Evolutionary conservation across 805 yeast species (phyloP).

Genomic region (Yarrowia phangngaensis): DNA sequence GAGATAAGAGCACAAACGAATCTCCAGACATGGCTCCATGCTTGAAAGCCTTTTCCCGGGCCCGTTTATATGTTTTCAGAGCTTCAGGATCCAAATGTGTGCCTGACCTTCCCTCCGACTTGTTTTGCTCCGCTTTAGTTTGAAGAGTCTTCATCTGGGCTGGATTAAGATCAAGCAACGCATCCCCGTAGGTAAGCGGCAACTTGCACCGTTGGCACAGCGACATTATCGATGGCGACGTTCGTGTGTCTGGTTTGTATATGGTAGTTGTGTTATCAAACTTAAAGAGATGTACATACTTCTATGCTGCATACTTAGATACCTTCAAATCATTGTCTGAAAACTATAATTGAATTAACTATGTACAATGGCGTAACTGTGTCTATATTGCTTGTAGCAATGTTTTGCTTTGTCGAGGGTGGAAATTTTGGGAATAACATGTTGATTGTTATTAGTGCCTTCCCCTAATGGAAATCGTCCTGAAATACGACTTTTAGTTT

Average conservation of each 20-base stretch:
- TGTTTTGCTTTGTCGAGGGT: too few species aligned
- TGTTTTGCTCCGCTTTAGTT: constrained; percentile 16
- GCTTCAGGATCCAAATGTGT: not conserved
- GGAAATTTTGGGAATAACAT: too few species aligned
- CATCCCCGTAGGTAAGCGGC: constrained; percentile 22
- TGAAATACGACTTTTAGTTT: too few species aligned
- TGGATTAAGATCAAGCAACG: constrained; percentile 12
- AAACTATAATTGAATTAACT: too few species aligned
- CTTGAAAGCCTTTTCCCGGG: constrained; percentile 1
- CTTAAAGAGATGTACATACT: not conserved
- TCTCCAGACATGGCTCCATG: constrained; percentile 5
- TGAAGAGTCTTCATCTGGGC: constrained; percentile 21
- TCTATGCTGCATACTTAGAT: too few species aligned
- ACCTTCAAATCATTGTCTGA: too few species aligned
- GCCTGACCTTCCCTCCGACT: constrained; percentile 3
- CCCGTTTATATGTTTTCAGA: constrained; percentile 1
- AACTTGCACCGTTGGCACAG: constrained; percentile 24
- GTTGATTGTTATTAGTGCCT: too few species aligned
- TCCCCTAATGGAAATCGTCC: too few species aligned
- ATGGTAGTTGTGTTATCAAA: constrained; percentile 8
- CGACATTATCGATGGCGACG: constrained; percentile 8
- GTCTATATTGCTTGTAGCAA: too few species aligned
- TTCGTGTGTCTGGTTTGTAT: not conserved
- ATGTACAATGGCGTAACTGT: too few species aligned
- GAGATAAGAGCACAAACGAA: constrained; percentile 20